A percentile compares a stretch with the other conserved stretches of the same genome.
These are phyloP conservation scores for Dioszegia crocea DNA, from an alignment of 768 basidiomycete genomes.

Conservation along the genomic window DNA sequence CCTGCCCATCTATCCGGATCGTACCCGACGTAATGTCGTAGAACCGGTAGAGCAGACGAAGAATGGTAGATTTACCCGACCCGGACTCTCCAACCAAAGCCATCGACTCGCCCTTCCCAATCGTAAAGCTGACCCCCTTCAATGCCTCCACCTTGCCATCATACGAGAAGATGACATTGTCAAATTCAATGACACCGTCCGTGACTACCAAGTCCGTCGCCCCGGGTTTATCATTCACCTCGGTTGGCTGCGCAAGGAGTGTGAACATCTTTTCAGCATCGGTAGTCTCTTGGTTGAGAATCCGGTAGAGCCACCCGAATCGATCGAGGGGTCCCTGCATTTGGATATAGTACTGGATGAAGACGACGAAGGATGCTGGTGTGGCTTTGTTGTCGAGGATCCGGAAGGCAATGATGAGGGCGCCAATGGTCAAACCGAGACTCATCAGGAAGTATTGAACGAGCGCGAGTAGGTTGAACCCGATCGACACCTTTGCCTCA, in stretches of 20 bases:
- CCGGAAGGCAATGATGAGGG: conserved; percentile 68
- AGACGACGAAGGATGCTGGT: conserved; percentile 67
- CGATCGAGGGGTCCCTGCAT: conserved; percentile 70
- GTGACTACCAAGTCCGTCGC: conserved; percentile 68
- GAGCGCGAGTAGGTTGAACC: conserved; percentile 70
- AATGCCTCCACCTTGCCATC: conserved; percentile 56
- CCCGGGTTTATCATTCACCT: conserved; percentile 73
- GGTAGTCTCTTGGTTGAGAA: conserved; percentile 57
- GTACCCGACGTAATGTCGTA: conserved; percentile 80
- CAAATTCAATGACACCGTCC: conserved; percentile 81
- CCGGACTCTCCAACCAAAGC: conserved; percentile 84
- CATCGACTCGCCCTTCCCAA: conserved; percentile 79
- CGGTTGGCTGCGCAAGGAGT: conserved; percentile 73
- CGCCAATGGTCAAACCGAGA: conserved; percentile 73
- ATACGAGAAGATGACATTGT: conserved; percentile 83
- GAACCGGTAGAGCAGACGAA: conserved; percentile 85
- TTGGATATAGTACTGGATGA: conserved; percentile 76
- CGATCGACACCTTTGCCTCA: conserved; percentile 70
- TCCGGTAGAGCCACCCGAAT: conserved; percentile 73
- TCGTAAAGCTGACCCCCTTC: conserved; percentile 75
- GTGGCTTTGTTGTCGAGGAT: conserved; percentile 58
- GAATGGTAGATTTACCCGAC: conserved; percentile 64
- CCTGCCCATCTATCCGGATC: conserved; percentile 78
- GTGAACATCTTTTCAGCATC: conserved; percentile 81
- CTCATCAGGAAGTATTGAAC: conserved; percentile 55